Evolutionary conservation across 495 filamentous ascomycete species (phyloP), one percentile per base, ranked within the genome.

Genomic region (Tuber aestivum): DNA sequence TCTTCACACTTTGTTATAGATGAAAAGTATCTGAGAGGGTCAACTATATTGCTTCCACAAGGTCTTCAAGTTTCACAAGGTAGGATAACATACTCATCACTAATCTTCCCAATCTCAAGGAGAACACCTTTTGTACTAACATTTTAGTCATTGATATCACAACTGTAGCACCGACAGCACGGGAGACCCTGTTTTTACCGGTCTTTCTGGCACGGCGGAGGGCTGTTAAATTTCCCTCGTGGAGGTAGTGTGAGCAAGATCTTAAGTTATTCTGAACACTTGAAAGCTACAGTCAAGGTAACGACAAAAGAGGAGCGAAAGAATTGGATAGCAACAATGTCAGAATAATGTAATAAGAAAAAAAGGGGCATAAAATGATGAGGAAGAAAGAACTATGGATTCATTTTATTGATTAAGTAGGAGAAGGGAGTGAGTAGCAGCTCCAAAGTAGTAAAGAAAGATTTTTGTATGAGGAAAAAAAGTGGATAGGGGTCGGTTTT

Each of bases 71-170:
- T 40, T 61, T 38, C 27, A 12, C 27, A 35, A 12, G 56, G 27
- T 35, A 65, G 40, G 41, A 70, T 23, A 27, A 41, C 74, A 44
- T 81, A 83, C 85, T 99, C 96, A 85, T 99, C 96, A 80, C 96
- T 96, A 82, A 99, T 98, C 88, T 98, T 99, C 85, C 93, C 91
- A 80, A 99, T 97, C 84, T 98, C 94, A 83, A 99, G 98, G 37
- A 98, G 89, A 72, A 95, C 96, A 82, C 95, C 97, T 74, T 90
- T 84, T 1, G 94, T 98, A 84, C 96, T 96, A 42, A 99, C 90
- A 83, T 99, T 96, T 1, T 93, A 93, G 80, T 95, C 93, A 73
- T 93, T 90, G 75, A 98, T 89, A 84, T 97, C 77, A 99, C 94
- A 78, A 99, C 97, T 40, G 95, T 98, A 48, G 96, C 96, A 70